A percentile compares a stretch with the other conserved stretches of the same genome.
Evolutionary conservation across 495 filamentous ascomycete genomes (phyloP).

Genomic region (Pyrenopolyporus hunteri): DNA sequence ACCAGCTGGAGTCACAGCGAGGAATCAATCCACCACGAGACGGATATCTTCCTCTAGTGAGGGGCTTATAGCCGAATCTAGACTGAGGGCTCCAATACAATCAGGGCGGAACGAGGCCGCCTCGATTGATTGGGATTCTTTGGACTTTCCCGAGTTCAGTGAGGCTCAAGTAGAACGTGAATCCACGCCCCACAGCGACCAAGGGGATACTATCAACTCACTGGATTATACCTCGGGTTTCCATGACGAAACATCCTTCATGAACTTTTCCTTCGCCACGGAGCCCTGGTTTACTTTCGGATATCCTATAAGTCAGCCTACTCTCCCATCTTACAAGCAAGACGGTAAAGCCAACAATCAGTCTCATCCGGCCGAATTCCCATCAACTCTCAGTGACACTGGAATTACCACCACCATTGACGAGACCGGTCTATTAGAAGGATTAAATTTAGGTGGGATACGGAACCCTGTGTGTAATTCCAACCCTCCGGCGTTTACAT

Average conservation of each 20-base stretch:
- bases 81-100: background rate
- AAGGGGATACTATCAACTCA: background rate
- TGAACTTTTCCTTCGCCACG: background rate
- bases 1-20: background rate
- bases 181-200: slow-evolving; percentile 4
- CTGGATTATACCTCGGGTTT: background rate
- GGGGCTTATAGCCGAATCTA: background rate
- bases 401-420: background rate
- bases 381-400: background rate
- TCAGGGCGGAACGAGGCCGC: background rate
- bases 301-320: background rate
- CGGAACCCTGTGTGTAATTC: background rate
- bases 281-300: background rate
- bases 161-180: slow-evolving; percentile 2
- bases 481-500: background rate
- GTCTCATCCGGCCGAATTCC: background rate
- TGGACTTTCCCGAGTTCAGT: background rate
- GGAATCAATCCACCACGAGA: background rate
- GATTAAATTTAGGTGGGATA: background rate
- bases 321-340: background rate
- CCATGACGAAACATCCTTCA: no score
- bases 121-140: background rate
- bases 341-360: background rate
- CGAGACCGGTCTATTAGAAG: background rate
- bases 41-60: background rate